Base-by-base conservation (phyloP, 2,329 filamentous ascomycete genomes). In the Rutstroemia sp. region DNA sequence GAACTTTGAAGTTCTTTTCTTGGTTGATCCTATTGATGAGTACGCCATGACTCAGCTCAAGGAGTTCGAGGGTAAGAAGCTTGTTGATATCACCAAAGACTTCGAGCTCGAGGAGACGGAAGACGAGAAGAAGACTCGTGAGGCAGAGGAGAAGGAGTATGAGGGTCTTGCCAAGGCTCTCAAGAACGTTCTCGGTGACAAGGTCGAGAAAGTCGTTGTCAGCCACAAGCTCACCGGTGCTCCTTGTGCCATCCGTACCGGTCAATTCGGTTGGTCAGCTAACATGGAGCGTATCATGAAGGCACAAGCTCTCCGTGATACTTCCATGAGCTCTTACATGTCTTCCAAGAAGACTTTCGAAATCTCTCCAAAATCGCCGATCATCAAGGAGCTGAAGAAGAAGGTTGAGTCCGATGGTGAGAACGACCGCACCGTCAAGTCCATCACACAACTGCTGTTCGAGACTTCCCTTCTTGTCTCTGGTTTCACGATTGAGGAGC, bases 251-350 rank as follows among this genome's bases (percentile, higher is more conserved):
- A 97, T 99, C 83, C 92, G 94, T 76, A 99, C 94, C 67, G 94
- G 94, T 72, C 94, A 97, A 80, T 99, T 99, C 77, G 94, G 94
- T 78, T 99, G 94, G 94, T 97, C 92, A 58, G 94, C 94, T 74
- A 99, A 99, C 86, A 99, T 99, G 94, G 94, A 99, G 85, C 94
- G 94, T 82, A 99, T 99, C 86, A 99, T 99, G 94, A 99, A 99
- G 88, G 94, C 94, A 27, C 94, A 99, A 83, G 94, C 94, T 72
- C 92, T 99, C 71, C 94, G 94, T 80, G 94, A 99, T 80, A 99
- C 94, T 67, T 96, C 92, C 71, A 99, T 99, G 94, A 90, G 85
- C 78, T 95, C 90, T 70, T 99, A 99, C 89, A 99, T 99, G 94
- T 95, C 90, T 66, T 97, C 92, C 74, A 99, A 99, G 92, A 99